Base-by-base conservation (phyloP, 2,329 filamentous ascomycete species). In the Neospermospora avenae region DNA sequence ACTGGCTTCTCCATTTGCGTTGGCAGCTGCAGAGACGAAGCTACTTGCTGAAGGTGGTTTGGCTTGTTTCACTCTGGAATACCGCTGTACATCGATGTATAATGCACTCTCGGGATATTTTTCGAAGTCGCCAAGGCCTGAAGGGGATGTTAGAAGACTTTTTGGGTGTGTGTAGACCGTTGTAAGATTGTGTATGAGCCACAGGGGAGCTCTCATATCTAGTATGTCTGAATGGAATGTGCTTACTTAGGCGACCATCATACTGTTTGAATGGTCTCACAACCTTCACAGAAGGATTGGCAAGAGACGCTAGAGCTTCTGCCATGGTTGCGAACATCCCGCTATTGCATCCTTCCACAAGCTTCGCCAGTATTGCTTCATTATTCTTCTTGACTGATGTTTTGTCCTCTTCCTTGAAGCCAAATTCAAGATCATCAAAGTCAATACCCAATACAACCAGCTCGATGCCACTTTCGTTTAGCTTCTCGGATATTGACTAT, bases 401-500 rank as follows among this genome's bases (percentile, higher is more conserved):
- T 72, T 99, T 99, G 65, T 89, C 84, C 73, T 97, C 92, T 76
- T 98, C 93, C 73, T 96, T 96, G 72, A 91, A 90, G 44, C 93
- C 93, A 71, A 88, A 96, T 2, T 96, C 92, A 1, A 84, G 73
- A 72, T 97, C 92, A 71, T 99, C 92, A 74, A 99, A 98, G 73
- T 99, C 95, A 18, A 96, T 84, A 14, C 95, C 95, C 88, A 98
- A 76, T 11, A 98, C 77, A 1, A 88, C 81, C 45, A 99, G 78
- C 64, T 95, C 85, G 61, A 98, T 95, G 3, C 82, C 83, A 39
- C 88, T 84, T 8, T 88, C 82, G 63, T 90, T 90, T 48, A 97
- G 84, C 72, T 91, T 91, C 45, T 77, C 77, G 0, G 84, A 80
- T 64, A 98, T 92, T 6, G 58, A 88, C 59, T 83, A 82, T 24